A percentile compares a stretch with the other conserved stretches of the same genome.
Conservation (phyloP, 768 basidiomycete species). For the Dioszegia aurantiaca region DNA sequence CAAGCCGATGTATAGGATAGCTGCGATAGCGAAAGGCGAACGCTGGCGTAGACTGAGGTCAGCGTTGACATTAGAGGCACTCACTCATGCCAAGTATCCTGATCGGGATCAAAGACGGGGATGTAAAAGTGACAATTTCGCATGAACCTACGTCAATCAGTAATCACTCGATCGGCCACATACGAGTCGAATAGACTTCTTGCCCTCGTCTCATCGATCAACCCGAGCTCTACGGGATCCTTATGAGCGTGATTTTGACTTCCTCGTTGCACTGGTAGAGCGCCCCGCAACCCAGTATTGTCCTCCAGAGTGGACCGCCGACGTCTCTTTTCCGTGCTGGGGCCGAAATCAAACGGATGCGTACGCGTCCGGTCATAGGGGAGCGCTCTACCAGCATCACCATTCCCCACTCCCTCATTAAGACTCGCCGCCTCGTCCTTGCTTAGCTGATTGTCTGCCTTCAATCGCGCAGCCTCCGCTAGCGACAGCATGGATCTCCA, state of each 20-base stretch:
- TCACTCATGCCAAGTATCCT: slow-evolving; percentile 43
- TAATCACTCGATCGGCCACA: slow-evolving; percentile 1
- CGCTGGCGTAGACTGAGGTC: slow-evolving; percentile 32
- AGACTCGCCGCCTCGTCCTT: slow-evolving; percentile 14
- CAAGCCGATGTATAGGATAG: slow-evolving; percentile 27
- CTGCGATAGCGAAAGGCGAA: slow-evolving; percentile 40
- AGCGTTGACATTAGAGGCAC: neutral
- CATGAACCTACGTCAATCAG: slow-evolving; percentile 34
- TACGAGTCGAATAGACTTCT: slow-evolving; percentile 38
- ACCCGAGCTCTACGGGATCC: slow-evolving; percentile 37
- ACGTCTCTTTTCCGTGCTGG: slow-evolving; percentile 8
- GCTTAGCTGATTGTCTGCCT: slow-evolving; percentile 31
- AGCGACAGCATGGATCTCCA: slow-evolving; percentile 44
- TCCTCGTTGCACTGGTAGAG: slow-evolving; percentile 22
- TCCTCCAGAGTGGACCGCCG: neutral
- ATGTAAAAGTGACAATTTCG: slow-evolving; percentile 33
- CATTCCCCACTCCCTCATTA: neutral
- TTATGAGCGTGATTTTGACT: slow-evolving; percentile 20
- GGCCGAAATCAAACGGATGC: slow-evolving; percentile 16
- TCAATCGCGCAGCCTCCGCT: slow-evolving; percentile 42
- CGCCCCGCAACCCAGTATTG: slow-evolving; percentile 1
- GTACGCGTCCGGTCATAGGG: slow-evolving; percentile 2
- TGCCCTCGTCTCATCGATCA: slow-evolving; percentile 28
- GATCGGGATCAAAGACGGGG: slow-evolving; percentile 40
- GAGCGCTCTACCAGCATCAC: neutral